Base-by-base conservation (phyloP, 768 basidiomycete genomes). In the Naganishia vishniacii region DNA sequence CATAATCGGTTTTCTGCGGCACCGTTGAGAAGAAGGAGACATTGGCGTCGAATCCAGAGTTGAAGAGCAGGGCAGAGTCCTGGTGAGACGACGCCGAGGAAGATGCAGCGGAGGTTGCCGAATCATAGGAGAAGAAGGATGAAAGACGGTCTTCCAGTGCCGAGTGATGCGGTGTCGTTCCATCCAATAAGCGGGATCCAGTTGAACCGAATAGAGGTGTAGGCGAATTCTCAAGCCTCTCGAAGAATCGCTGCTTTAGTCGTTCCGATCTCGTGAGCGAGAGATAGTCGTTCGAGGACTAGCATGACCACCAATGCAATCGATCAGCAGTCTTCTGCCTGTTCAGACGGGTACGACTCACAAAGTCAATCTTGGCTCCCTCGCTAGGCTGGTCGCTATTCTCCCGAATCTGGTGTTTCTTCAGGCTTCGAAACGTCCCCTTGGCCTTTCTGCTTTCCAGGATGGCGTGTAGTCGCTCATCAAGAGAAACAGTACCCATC, bases 11-110 rank as follows among this genome's bases (percentile, higher is more conserved):
- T 0, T 80, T 74, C 65, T 88, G 88, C 0, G 92, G 92, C 0
- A 95, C 77, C 47, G 83, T 83, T 0, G 88, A 81, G 79, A 93
- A 93, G 76, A 94, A 84, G 0, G 86, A 88, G 2, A 86, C 87
- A 73, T 94, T 98, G 9, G 91, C 91, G 76, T 94, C 92, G 75
- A 87, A 93, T 0, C 92, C 92, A 0, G 89, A 91, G 76, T 91
- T 92, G 83, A 92, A 93, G 4, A 95, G 81, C 9, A 95, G 80
- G 0, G 88, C 88, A 0, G 63, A 58, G 32, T 64, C 40, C 31
- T 29, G 1, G n/a, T 5, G 8, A 3, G 46, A 23, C 23, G 48
- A 18, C 2, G 40, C 18, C 3, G 42, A 28, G 42, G 42, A 44
- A 23, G 56, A 26, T 3, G 20, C 23, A 4, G 2, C 7, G 20